Conservation (phyloP, 208 protist species). For the Trypanosoma grayi region DNA sequence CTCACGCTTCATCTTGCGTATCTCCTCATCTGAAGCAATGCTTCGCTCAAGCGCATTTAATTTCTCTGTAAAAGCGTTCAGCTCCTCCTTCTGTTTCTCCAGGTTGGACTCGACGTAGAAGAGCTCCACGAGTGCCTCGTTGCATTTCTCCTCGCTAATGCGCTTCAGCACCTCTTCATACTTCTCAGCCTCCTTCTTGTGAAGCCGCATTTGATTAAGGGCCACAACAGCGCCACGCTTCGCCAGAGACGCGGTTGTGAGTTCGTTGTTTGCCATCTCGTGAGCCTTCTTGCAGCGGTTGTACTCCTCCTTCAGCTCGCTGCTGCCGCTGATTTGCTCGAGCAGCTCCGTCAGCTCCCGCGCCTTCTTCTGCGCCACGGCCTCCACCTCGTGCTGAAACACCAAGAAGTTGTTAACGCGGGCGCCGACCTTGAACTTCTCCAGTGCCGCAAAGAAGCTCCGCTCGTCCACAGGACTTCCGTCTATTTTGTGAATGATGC, state of each 20-base stretch:
- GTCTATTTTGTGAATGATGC: slow-evolving; percentile 75
- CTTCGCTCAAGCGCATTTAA: slow-evolving; percentile 68
- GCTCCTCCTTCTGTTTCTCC: slow-evolving; percentile 62
- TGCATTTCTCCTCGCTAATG: slow-evolving; percentile 46
- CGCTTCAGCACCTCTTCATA: slow-evolving; percentile 63
- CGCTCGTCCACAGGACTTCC: slow-evolving; percentile 61
- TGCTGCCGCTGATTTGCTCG: slow-evolving; percentile 95
- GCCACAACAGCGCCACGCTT: slow-evolving; percentile 88
- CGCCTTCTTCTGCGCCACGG: slow-evolving; percentile 92
- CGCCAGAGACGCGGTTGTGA: slow-evolving; percentile 79
- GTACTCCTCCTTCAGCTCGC: slow-evolving; percentile 93
- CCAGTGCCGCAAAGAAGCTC: slow-evolving; percentile 83
- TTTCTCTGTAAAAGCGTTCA: slow-evolving; percentile 47
- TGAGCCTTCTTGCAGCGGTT: slow-evolving; percentile 60
- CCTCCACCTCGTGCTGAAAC: slow-evolving; percentile 97
- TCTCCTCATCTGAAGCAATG: slow-evolving; percentile 58
- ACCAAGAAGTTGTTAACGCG: slow-evolving; percentile 95
- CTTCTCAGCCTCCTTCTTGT: slow-evolving; percentile 95
- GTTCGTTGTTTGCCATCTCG: slow-evolving; percentile 74
- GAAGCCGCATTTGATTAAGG: slow-evolving; percentile 93
- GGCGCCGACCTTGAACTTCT: slow-evolving; percentile 76
- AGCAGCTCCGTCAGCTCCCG: slow-evolving; percentile 96
- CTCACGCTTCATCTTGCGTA: slow-evolving; percentile 73
- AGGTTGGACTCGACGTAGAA: slow-evolving; percentile 87
- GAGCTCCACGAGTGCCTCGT: slow-evolving; percentile 87